phyloP scores from a whole-genome alignment of 2,329 filamentous ascomycete genomes.

The Neospermospora avenae region DNA sequence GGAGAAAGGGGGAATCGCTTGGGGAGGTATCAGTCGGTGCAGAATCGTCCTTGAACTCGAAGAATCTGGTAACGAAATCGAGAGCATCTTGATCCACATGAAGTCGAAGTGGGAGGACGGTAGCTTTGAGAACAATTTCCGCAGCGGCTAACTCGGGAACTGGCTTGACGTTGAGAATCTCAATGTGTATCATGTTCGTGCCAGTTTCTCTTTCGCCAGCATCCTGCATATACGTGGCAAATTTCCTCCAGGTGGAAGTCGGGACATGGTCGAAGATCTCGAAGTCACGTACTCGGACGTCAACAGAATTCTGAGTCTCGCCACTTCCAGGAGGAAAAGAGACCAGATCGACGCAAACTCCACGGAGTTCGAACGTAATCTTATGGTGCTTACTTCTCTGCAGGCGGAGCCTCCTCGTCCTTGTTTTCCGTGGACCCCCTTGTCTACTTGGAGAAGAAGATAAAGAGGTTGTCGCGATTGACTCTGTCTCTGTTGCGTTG shows the following conservation, averaged over 20 bases:
- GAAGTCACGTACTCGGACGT: slow-evolving; percentile 76
- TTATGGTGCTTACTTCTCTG: slow-evolving; percentile 88
- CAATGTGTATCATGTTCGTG: slow-evolving; percentile 85
- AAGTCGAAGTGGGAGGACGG: slow-evolving; percentile 77
- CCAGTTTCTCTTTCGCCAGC: slow-evolving; percentile 82
- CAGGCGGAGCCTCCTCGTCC: slow-evolving; percentile 64
- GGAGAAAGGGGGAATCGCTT: slow-evolving; percentile 79
- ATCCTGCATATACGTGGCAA: slow-evolving; percentile 88
- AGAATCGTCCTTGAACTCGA: slow-evolving; percentile 88
- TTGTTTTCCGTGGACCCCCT: slow-evolving; percentile 36
- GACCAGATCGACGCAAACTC: slow-evolving; percentile 78
- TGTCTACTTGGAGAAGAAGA: slow-evolving; percentile 55
- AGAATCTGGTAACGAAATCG: slow-evolving; percentile 96
- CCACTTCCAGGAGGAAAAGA: slow-evolving; percentile 72
- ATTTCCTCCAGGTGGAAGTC: slow-evolving; percentile 97
- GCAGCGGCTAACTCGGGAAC: slow-evolving; percentile 80
- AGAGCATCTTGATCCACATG: slow-evolving; percentile 97
- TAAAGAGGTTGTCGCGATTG: slow-evolving; percentile 72
- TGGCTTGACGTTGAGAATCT: slow-evolving; percentile 84
- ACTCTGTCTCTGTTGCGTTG: slow-evolving; percentile 82
- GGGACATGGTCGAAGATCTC: slow-evolving; percentile 94
- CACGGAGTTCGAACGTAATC: slow-evolving; percentile 88
- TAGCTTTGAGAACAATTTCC: slow-evolving; percentile 79
- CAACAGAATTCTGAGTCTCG: slow-evolving; percentile 84
- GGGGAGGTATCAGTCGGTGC: slow-evolving; percentile 53